A percentile compares a stretch with the other conserved stretches of the same genome.
These are phyloP conservation scores for Chalciporus piperatus DNA, from an alignment of 768 basidiomycete genomes.

Conservation along the genomic window DNA sequence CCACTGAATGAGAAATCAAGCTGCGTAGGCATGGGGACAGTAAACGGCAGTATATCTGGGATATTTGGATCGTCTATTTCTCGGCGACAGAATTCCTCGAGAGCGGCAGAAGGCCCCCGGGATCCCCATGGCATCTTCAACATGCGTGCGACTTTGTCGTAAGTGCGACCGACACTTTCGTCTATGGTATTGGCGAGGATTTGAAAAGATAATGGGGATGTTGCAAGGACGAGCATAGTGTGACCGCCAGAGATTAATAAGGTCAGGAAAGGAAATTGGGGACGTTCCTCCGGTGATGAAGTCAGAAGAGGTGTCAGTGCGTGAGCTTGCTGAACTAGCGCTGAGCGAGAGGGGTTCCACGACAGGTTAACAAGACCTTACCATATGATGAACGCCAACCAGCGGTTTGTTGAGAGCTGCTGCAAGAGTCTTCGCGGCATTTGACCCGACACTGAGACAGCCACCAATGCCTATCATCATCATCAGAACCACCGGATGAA, in stretches of 20 bases:
- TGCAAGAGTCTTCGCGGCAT: constrained; percentile 84
- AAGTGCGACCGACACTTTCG: constrained; percentile 72
- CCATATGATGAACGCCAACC: constrained; percentile 96
- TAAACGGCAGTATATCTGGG: constrained; percentile 38
- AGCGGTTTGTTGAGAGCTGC: constrained; percentile 75
- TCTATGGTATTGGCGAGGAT: constrained; percentile 75
- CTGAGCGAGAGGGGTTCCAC: no score
- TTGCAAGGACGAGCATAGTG: constrained; percentile 79
- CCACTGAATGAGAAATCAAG: constrained; percentile 79
- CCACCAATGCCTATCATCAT: constrained; percentile 62
- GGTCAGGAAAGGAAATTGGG: constrained; percentile 83
- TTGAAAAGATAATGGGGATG: constrained; percentile 53
- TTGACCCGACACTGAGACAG: constrained; percentile 75
- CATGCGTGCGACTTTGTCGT: constrained; percentile 79
- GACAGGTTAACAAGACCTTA: constrained; percentile 29
- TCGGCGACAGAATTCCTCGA: constrained; percentile 65
- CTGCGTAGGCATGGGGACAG: constrained; percentile 48
- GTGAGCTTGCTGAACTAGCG: constrained; percentile 75
- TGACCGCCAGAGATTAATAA: constrained; percentile 94
- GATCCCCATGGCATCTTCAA: constrained; percentile 63
- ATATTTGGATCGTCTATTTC: constrained; percentile 17
- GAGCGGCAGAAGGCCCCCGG: constrained; percentile 72
- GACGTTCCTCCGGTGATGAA: constrained; percentile 35
- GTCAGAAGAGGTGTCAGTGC: constrained; percentile 81
- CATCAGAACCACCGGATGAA: constrained; percentile 7